Evolutionary conservation across 2,329 filamentous ascomycete genomes (phyloP), one percentile per base, ranked within the genome.

Genomic region (Peltaster fructicola): DNA sequence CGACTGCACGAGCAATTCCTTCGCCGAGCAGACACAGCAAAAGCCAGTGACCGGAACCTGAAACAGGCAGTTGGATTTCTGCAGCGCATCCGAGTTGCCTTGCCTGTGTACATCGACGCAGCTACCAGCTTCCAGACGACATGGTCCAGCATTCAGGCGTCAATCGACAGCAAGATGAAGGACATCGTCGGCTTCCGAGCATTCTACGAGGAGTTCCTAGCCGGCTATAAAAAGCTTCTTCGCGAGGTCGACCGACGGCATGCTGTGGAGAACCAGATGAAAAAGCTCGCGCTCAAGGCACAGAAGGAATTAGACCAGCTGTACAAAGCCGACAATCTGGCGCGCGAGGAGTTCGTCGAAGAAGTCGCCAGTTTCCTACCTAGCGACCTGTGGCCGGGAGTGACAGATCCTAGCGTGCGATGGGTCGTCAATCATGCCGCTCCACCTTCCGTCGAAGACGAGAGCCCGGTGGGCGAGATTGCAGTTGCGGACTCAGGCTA

Each of bases 341-440:
- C 81, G 33, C 63, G 88, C 17, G 76, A 90, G 34, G 57, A 65
- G 1, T 95, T 98, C 48, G 66, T 77, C 16, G 61, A 73, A 14
- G 76, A 91, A 20, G 73, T 88, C 8, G 84, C 82, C 6, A 80
- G 90, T 35, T 91, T 72, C 45, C 53, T 98, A 7, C 88, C 88
- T 5, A 25, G 39, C 3, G 44, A 45, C 34, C 30, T 47, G 9
- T 43, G 40, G 40, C 34, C 38, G 23, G 39, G 38, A 2, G 28
- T 39, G 26, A 33, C 37, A 19, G 35, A 39, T 6, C 32, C 29
- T 7, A 32, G 32, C 8, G 25, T 18, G 14, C 29, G 35, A 22
- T 45, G 40, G 40, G 34, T 35, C 10, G 33, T 45, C 8, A 33
- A n/a, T n/a, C n/a, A n/a, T n/a, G n/a, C n/a, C n/a, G n/a, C n/a